Base-by-base conservation (phyloP, 129 eudicot species). In the Mikania micrantha region DNA sequence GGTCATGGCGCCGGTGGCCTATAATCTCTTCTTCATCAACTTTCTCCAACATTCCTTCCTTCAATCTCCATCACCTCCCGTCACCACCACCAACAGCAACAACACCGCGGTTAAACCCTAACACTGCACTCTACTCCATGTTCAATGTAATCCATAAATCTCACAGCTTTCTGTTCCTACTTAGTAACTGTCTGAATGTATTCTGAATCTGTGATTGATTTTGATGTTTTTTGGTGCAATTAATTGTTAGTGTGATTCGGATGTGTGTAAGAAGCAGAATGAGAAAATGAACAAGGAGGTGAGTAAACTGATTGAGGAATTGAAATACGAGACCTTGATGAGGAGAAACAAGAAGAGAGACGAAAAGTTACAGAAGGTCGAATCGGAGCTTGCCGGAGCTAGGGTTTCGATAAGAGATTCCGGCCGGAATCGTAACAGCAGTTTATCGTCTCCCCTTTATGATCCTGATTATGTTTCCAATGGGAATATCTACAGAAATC, bases 401-500 rank as follows among this genome's bases (percentile, higher is more conserved):
- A 85, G 96, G 71, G 88, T 80, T 48, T 67, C 77, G 72, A 83
- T 91, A 19, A 88, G 70, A 81, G 81, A 81, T 15, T 77, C 84
- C 12, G 67, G 10, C 22, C 48, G 45, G 17, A 57, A 9, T 17
- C 61, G 69, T 67, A 78, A 9, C 22, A 80, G 60, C 70, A 49
- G 60, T 73, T 69, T 78, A 58, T 67, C 79, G 1, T 4, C 57
- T 24, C 29, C 63, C 34, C 40, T 53, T 19, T 4, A 82, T 28
- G 85, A 87, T 83, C 74, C 61, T 8, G 88, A 85, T 71, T 83
- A 88, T 76, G 85, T 88, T 19, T 91, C 97, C 1, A 58, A 63
- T n/a, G 90, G 91, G 10, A 77, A 81, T 57, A 85, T 91, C 34
- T 91, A 88, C 75, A 79, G 84, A 57, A 78, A 91, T 62, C 71